Base-by-base conservation (phyloP, 1,284 basidiomycete species). In the Sporisorium iseilematis-ciliati region DNA sequence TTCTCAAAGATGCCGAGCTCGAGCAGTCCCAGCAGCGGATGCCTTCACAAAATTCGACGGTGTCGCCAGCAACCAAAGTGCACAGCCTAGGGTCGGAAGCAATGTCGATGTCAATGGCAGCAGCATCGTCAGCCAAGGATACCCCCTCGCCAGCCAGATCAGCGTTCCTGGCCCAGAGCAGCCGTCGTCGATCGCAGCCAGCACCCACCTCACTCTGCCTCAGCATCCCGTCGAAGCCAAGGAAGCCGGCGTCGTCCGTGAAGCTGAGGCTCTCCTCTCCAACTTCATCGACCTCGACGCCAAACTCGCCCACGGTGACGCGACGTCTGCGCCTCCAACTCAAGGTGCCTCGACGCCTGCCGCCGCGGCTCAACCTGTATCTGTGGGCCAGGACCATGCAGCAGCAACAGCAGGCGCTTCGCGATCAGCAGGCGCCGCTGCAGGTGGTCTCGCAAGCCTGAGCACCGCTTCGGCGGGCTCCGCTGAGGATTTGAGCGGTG, bases 1-100 rank as follows among this genome's bases (percentile, higher is more conserved):
- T 43, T 61, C 14, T 10, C 38, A 31, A 48, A 67, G 65, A 75
- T 63, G 63, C 72, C 42, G 66, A 64, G 71, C 62, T 71, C 61
- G 63, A 60, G 72, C 61, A 71, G 75, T 77, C 80, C 80, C 80
- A 65, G 80, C 80, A 82, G 80, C 75, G 80, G 80, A 80, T 79
- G 79, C 72, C 64, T 63, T 63, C 57, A 62, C 56, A 41, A 42
- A 61, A 54, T 66, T 68, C 41, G 65, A 68, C 35, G 35, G 43
- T 58, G 65, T 71, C 58, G 58, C 66, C 61, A 26, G 50, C 48
- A 42, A 31, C 46, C 56, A 53, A 45, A 16, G 42, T 46, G 59
- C 57, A 53, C 25, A 41, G 20, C 60, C 33, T 54, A 67, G 43
- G 62, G 57, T 35, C 42, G 69, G 65, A 53, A 63, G 61, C 68